Base-by-base conservation (phyloP, 176 grass and related monocot genomes). In the Oryza coarctata region DNA sequence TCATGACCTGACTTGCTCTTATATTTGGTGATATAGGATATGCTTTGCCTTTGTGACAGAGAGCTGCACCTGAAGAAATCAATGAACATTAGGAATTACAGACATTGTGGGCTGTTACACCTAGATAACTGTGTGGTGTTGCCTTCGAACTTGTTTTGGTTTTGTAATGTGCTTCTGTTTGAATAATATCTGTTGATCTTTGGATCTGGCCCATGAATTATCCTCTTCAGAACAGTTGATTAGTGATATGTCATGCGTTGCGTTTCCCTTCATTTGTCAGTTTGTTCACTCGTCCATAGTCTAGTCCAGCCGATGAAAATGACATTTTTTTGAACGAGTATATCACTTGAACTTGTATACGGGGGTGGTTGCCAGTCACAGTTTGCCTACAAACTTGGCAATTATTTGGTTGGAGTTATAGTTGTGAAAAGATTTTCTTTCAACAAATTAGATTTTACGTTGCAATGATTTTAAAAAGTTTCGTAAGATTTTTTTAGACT, bases 41-140 rank as follows among this genome's bases (percentile, higher is more conserved):
- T 67, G 80, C 86, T 83, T 83, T 88, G 75, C 86, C 86, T 79
- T 88, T 88, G 68, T 88, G 86, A 88, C 68, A 76, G 20, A 83
- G 65, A 88, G 86, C 74, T 67, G 67, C 67, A 28, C 68, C 34
- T 28, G 80, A 88, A 67, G 86, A 83, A 67, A 83, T 38, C 27
- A 68, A 79, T 61, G 75, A 83, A 61, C 61, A n/a, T 35, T 88
- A 73, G 27, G 86, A 52, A 83, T 79, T 44, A 65, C 31, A 83
- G 45, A 73, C 80, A 79, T 33, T 25, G 38, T 12, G 44, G 44
- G 74, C 74, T 83, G 68, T 79, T 73, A 83, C 72, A 79, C 66
- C 41, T 55, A 34, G 34, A 44, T 62, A 44, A 10, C 3, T 66
- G 80, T 67, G 72, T 61, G 62, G 17, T 28, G 12, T 33, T 7